These are phyloP conservation scores for Bolboschoenus planiculmis DNA, from an alignment of 176 grass and related monocot genomes.

Conservation along the genomic window DNA sequence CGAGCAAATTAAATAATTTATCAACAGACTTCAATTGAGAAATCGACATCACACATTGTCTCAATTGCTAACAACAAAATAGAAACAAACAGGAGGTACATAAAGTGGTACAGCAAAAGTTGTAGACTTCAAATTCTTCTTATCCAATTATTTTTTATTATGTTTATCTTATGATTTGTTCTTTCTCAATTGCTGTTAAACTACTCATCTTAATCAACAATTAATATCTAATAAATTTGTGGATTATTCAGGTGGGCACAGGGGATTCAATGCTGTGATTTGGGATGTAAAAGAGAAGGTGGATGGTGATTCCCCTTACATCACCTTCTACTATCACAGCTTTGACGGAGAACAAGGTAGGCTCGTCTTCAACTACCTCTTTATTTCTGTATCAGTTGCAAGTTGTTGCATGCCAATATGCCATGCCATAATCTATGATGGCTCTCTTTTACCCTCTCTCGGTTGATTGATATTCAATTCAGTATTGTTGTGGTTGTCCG, in stretches of 20 bases:
- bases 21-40: background rate
- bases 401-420: background rate
- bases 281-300: constrained; percentile 60
- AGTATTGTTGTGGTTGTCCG: background rate
- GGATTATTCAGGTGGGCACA: constrained; percentile 53
- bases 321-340: constrained; percentile 82
- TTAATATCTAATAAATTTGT: background rate
- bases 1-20: background rate
- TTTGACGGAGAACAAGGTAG: constrained; percentile 81
- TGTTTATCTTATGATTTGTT: background rate
- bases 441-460: too few relatives aligned
- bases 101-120: background rate
- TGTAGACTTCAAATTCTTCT: background rate
- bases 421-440: background rate
- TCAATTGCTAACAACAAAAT: background rate
- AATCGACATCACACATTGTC: background rate
- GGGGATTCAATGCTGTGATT: constrained; percentile 78
- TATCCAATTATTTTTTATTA: background rate
- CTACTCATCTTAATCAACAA: background rate
- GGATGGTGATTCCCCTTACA: constrained; percentile 57
- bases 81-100: background rate
- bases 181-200: background rate
- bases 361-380: background rate
- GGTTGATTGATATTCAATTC: background rate
- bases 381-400: background rate